A percentile compares a stretch with the other conserved stretches of the same genome.
Evolutionary conservation across 441 rosid species (phyloP).

Genomic region (Macaranga tanarius): DNA sequence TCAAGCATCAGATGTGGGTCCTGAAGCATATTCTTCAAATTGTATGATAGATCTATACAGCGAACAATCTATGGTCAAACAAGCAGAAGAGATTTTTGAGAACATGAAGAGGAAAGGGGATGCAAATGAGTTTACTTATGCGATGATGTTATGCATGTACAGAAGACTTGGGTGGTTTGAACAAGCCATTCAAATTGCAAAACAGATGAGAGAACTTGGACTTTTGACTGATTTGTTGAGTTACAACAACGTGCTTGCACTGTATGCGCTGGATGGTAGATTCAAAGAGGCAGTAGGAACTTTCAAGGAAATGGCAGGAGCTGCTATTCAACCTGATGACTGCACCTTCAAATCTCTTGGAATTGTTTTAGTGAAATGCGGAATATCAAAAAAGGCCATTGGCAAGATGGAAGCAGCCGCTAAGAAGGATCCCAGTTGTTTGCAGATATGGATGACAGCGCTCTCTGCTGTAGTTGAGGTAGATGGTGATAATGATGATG

Average conservation of each 20-base stretch:
- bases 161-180: constrained; percentile 64
- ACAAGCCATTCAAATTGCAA: constrained; percentile 62
- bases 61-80: constrained; percentile 61
- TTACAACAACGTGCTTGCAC: constrained; percentile 59
- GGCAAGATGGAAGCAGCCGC: constrained; percentile 43
- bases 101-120: constrained; percentile 56
- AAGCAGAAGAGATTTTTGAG: constrained; percentile 53
- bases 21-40: constrained; percentile 61
- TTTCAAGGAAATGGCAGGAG: constrained; percentile 66
- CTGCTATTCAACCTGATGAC: constrained; percentile 49
- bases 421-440: constrained; percentile 51
- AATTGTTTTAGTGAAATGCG: constrained; percentile 58
- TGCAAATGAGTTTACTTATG: constrained; percentile 75
- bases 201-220: constrained; percentile 57
- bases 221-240: constrained; percentile 58
- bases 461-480: constrained; percentile 53
- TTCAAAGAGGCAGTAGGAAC: constrained; percentile 57
- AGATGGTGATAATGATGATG: constrained; percentile 30
- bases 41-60: constrained; percentile 83
- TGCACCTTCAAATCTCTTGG: constrained; percentile 65
- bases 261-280: constrained; percentile 70
- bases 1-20: constrained; percentile 37
- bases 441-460: constrained; percentile 50
- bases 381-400: constrained; percentile 59
- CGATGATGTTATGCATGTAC: constrained; percentile 83